phyloP scores from a whole-genome alignment of 2,329 filamentous ascomycete species.

The Phaeophleospora eucalypticola region DNA sequence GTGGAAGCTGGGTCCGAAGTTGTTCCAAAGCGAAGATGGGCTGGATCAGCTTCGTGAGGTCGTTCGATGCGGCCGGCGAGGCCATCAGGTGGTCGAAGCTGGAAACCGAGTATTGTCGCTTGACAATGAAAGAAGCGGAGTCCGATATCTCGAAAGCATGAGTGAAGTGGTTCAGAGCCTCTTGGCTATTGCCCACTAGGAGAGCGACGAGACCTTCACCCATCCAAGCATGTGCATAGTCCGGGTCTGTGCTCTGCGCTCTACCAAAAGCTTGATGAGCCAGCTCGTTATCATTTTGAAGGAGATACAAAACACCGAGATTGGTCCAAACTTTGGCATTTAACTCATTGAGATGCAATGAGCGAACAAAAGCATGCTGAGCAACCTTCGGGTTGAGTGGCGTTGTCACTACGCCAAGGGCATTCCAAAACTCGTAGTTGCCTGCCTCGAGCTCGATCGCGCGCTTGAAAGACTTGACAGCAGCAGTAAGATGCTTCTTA shows the following conservation, averaged over 20 bases:
- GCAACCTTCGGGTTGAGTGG: conserved; percentile 80
- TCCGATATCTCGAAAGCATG: conserved; percentile 92
- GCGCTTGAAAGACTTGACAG: conserved; percentile 87
- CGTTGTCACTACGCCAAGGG: conserved; percentile 85
- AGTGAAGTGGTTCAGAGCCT: conserved; percentile 81
- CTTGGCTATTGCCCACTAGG: conserved; percentile 66
- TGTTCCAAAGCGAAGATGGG: conserved; percentile 87
- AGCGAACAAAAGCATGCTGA: conserved; percentile 89
- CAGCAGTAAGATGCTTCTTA: conserved; percentile 69
- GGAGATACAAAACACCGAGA: conserved; percentile 76
- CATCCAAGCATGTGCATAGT: conserved; percentile 89
- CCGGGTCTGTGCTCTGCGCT: conserved; percentile 89
- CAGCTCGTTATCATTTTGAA: conserved; percentile 79
- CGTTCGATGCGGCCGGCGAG: conserved; percentile 48
- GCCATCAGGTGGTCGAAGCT: conserved; percentile 76
- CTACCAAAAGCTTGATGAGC: conserved; percentile 86
- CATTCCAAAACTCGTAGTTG: conserved; percentile 96
- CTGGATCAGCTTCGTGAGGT: conserved; percentile 65
- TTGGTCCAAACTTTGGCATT: conserved; percentile 85
- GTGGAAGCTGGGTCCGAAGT: conserved; percentile 65
- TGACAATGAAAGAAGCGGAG: conserved; percentile 66
- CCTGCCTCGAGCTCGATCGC: conserved; percentile 93
- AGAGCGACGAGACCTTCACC: conserved; percentile 85
- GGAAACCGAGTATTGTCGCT: conserved; percentile 73
- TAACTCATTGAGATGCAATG: conserved; percentile 84